phyloP scores from a whole-genome alignment of 2,329 filamentous ascomycete species.

The Sporothrix luriei region DNA sequence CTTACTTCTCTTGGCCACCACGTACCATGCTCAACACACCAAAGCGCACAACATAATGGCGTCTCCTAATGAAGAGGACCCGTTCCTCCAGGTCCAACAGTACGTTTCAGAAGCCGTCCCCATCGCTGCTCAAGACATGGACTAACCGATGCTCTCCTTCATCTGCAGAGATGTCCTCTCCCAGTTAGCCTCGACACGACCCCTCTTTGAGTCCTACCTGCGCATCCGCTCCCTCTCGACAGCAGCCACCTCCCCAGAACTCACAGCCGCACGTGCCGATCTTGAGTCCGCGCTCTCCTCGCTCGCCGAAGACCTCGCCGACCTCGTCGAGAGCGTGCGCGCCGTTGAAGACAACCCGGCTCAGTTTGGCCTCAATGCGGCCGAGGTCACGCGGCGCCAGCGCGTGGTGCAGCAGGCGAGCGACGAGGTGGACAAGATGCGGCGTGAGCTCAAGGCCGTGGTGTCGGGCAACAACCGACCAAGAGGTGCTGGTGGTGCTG shows the following conservation, averaged over 20 bases:
- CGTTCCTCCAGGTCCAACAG: constrained; percentile 73
- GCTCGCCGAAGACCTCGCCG: constrained; percentile 80
- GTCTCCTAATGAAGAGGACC: constrained; percentile 67
- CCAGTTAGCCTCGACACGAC: constrained; percentile 76
- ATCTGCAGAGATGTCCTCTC: constrained; percentile 76
- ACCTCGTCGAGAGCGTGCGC: constrained; percentile 82
- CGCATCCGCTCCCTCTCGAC: constrained; percentile 88
- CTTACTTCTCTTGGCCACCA: neutral
- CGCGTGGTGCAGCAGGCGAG: constrained; percentile 87
- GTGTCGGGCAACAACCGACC: constrained; percentile 37
- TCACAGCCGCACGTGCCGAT: constrained; percentile 73
- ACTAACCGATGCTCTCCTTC: constrained; percentile 13
- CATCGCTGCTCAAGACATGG: neutral
- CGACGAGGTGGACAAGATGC: constrained; percentile 86
- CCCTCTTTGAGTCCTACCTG: constrained; percentile 90
- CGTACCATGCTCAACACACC: neutral
- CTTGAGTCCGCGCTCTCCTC: constrained; percentile 66
- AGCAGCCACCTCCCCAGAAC: constrained; percentile 74
- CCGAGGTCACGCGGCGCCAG: constrained; percentile 79
- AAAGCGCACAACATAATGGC: constrained; percentile 61
- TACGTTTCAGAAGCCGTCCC: constrained; percentile 41
- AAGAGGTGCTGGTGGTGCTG: constrained; percentile 31
- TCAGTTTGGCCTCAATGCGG: constrained; percentile 78
- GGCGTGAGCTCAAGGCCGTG: constrained; percentile 69
- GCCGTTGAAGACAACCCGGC: constrained; percentile 87